Conservation (phyloP, 257 asterid species). For the Solanum paucissectum region DNA sequence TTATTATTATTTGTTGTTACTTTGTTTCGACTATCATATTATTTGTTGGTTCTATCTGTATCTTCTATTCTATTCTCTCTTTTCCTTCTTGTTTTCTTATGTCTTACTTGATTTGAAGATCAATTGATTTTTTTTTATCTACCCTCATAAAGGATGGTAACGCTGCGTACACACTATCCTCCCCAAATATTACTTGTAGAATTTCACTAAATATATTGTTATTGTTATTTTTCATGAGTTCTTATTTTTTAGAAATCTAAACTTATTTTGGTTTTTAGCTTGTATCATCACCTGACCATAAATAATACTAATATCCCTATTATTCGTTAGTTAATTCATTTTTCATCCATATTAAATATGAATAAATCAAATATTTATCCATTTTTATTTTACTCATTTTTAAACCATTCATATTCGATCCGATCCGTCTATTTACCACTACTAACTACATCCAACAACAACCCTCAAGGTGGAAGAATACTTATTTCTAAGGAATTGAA, state of each 20-base stretch:
- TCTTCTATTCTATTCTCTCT: too few species aligned
- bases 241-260: neutral
- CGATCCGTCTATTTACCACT: too few species aligned
- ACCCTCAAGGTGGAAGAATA: neutral
- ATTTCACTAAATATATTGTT: too few species aligned
- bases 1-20: too few species aligned
- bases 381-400: too few species aligned
- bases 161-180: too few species aligned
- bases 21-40: too few species aligned
- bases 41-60: too few species aligned
- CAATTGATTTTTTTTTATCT: too few species aligned
- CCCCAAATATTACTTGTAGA: rapidly evolving
- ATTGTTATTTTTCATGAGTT: neutral
- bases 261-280: neutral
- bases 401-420: neutral
- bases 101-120: neutral
- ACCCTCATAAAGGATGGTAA: neutral
- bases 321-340: neutral
- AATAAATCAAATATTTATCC: too few species aligned
- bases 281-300: neutral
- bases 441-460: neutral
- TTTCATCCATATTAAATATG: too few species aligned
- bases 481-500: neutral
- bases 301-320: neutral
- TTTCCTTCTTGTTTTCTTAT: neutral